These are phyloP conservation scores for Abelmoschus esculentus DNA, from an alignment of 345 rosid species.

Conservation along the genomic window DNA sequence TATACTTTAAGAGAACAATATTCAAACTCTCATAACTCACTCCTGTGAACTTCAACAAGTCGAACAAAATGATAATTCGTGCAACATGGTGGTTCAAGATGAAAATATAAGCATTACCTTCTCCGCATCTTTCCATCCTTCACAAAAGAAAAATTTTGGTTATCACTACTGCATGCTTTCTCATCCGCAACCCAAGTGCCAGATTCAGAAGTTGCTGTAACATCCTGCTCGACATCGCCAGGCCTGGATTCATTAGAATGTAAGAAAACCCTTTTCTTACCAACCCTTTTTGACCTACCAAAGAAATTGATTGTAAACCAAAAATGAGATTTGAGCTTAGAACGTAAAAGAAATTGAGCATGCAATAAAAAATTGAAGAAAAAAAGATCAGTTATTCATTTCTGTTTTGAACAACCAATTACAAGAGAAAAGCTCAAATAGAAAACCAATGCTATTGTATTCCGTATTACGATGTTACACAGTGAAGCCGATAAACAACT, in stretches of 20 bases:
- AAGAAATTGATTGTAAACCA: not conserved
- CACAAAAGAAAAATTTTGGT: constrained; percentile 33
- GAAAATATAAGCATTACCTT: constrained; percentile 38
- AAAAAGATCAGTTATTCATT: not conserved
- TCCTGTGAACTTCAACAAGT: not conserved
- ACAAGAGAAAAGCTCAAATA: not conserved
- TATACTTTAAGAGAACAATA: not conserved
- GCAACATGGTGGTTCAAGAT: not conserved
- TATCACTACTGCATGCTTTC: constrained; percentile 61
- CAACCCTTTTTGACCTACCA: not conserved
- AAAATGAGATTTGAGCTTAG: not conserved
- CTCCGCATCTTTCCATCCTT: constrained; percentile 37
- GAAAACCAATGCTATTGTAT: not conserved
- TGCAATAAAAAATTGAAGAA: not conserved
- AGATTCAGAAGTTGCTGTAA: constrained; percentile 54
- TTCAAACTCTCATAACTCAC: not conserved
- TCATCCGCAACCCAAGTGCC: constrained; percentile 66
- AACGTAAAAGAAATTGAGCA: not conserved
- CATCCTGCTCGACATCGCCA: not conserved
- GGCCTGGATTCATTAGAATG: not conserved
- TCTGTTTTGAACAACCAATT: not conserved
- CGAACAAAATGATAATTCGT: not conserved
- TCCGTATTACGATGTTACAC: not conserved
- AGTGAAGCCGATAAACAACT: not conserved
- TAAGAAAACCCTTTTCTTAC: not conserved